Evolutionary conservation across 805 yeast genomes (phyloP), one percentile per base, ranked within the genome.

Genomic region (Priceomyces carsonii): DNA sequence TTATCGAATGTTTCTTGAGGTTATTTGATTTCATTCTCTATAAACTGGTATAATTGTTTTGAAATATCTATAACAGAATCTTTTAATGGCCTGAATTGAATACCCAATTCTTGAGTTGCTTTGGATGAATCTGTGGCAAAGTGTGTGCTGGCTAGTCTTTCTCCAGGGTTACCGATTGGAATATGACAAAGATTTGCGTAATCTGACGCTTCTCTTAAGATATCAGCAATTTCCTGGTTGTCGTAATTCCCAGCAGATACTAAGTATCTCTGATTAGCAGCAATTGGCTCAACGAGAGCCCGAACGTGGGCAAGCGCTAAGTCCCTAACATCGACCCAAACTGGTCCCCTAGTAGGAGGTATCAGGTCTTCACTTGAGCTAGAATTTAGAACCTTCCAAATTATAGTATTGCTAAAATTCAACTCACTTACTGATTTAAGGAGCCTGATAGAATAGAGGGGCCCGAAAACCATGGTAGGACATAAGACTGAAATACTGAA

Each of bases 271-370:
- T 33, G 32, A 15, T 42, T 42, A 16, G 29, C 17, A 2, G 33
- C 38, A 10, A 7, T 4, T 8, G 31, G 31, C 9, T 25, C 20
- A 4, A 31, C 26, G 13, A 42, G 27, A 8, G 82, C 80, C 10
- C 50, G 44, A 12, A 77, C 46, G 48, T 81, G 86, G 7, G 81
- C 78, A 35, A 50, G 51, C 4, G 85, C 84, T 21, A 76, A 81
- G 48, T 82, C 85, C 48, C 84, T 66, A 5, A 80, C 85, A 53
- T 80, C 83, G 20, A 74, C 35, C 39, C 43, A 33, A 20, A 36
- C 18, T 21, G 33, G 24, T 14, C 44, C 36, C 31, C 42, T 47
- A 45, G 43, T 50, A 42, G 27, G 53, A 38, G 22, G 51, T 38
- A 38, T 48, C 41, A 35, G 43, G 38, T 31, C 40, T 3, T 21